These are phyloP conservation scores for Alternaria solani DNA, from an alignment of 2,329 filamentous ascomycete species.

Conservation along the genomic window DNA sequence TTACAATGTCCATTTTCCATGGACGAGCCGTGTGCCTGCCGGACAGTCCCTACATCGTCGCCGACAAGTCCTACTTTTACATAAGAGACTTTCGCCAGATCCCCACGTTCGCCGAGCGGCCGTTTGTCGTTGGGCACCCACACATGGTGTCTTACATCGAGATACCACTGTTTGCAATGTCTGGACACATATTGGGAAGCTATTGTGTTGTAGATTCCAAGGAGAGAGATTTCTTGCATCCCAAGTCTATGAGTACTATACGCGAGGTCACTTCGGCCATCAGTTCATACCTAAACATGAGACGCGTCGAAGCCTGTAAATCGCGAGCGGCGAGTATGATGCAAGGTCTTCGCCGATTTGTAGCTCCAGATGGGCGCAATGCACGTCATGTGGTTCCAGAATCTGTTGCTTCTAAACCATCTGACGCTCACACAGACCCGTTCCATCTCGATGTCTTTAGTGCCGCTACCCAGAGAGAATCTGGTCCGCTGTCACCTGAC, in stretches of 20 bases:
- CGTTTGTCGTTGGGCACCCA: conserved; percentile 15
- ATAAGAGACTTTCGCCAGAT: conserved; percentile 18
- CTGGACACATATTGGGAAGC: conserved; percentile 19
- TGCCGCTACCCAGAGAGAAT: conserved; percentile 3
- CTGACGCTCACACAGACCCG: not conserved
- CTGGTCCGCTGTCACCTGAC: not conserved
- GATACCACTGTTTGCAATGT: conserved; percentile 15
- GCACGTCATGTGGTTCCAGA: not conserved
- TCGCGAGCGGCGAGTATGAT: conserved; percentile 18
- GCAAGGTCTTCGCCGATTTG: conserved; percentile 18
- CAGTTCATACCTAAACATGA: conserved; percentile 17
- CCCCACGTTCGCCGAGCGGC: conserved; percentile 13
- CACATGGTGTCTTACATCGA: conserved; percentile 19
- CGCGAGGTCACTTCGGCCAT: conserved; percentile 17
- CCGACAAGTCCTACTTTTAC: conserved; percentile 13
- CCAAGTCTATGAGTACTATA: conserved; percentile 7
- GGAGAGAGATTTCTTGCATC: conserved; percentile 12
- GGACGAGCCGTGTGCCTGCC: conserved; percentile 7
- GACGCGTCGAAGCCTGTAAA: conserved; percentile 13
- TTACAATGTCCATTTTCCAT: conserved; percentile 17
- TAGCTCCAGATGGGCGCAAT: conserved; percentile 5
- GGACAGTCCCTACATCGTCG: conserved; percentile 9
- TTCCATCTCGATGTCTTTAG: conserved; percentile 12
- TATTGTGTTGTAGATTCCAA: conserved; percentile 21
- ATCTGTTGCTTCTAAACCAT: not conserved